Conservation (phyloP, 495 filamentous ascomycete species). For the Penicillium coprophilum region DNA sequence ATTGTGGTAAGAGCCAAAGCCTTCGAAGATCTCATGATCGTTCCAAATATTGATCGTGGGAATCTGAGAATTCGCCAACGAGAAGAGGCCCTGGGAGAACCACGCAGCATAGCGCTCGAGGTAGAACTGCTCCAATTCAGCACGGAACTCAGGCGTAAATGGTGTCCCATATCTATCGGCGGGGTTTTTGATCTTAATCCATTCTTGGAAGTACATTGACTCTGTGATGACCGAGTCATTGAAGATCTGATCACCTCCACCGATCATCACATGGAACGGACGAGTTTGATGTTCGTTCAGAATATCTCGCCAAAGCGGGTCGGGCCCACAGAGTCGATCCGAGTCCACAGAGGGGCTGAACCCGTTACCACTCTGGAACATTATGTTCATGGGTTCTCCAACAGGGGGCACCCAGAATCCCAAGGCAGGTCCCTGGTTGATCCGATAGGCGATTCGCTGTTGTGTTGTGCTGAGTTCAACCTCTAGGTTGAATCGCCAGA, state of each 20-base stretch:
- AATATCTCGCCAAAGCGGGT: conserved; percentile 95
- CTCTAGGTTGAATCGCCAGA: conserved; percentile 95
- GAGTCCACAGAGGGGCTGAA: conserved; percentile 81
- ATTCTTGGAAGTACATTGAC: conserved; percentile 71
- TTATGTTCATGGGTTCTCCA: conserved; percentile 91
- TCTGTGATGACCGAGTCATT: conserved; percentile 80
- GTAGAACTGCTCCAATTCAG: conserved; percentile 84
- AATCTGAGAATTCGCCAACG: conserved; percentile 88
- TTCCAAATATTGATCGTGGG: conserved; percentile 99
- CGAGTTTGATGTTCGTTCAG: conserved; percentile 88
- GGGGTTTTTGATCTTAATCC: conserved; percentile 78
- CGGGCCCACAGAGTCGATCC: conserved; percentile 79
- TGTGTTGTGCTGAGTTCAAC: conserved; percentile 76
- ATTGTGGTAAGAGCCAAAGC: conserved; percentile 89
- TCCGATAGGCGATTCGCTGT: conserved; percentile 87
- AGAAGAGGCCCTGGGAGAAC: conserved; percentile 95
- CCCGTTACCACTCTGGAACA: conserved; percentile 97
- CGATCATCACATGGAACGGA: conserved; percentile 98
- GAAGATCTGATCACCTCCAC: conserved; percentile 96
- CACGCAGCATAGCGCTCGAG: conserved; percentile 81
- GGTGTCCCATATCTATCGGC: conserved; percentile 71
- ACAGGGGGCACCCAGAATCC: conserved; percentile 92
- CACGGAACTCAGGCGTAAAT: conserved; percentile 74
- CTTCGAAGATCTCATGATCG: conserved; percentile 98
- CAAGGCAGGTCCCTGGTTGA: conserved; percentile 85